Base-by-base conservation (phyloP, 108 stramenopile species). In the Seminavis robusta region DNA sequence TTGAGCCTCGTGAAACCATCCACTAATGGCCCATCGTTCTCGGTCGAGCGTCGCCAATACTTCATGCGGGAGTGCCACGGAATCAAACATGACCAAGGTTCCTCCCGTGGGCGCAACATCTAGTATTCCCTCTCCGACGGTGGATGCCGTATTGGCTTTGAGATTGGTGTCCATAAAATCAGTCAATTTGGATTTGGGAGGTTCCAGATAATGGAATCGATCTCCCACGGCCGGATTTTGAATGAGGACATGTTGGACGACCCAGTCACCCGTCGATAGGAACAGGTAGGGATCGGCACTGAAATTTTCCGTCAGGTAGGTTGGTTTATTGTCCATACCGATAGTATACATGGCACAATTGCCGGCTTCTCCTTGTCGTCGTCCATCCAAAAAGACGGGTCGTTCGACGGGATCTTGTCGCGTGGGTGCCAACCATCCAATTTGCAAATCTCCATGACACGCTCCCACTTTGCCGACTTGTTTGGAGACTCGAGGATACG, bases 1-100 rank as follows among this genome's bases (percentile, higher is more conserved):
- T n/a, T n/a, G n/a, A n/a, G n/a, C 63, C 55, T 85, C 80, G 54
- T 85, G 84, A 23, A 79, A 76, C 84, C 84, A 85, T 0, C 84
- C 84, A 38, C 52, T 53, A 15, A 56, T 40, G 1, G 77, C 84
- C 66, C 69, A 79, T 17, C 84, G 70, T 30, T 78, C 77, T 28
- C 80, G 33, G 2, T 56, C 43, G 25, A 38, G 51, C 17, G 77
- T 74, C 5, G 71, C 56, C 39, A 81, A 34, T 9, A 85, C 84
- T 59, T 80, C 80, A 47, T 85, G 84, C 0, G 84, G 84, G 13
- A 85, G 48, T 4, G 77, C 46, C 11, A 85, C 84, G 31, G 66
- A 65, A 49, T 85, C 84, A 52, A 81, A 85, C 21, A 81, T 19
- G 10, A 80, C 74, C 15, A 80, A 55, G 2, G 71, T 73, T 16